Evolutionary conservation across 2,329 filamentous ascomycete genomes (phyloP), one percentile per base, ranked within the genome.

Genomic region (Aspergillus pseudoterreus): DNA sequence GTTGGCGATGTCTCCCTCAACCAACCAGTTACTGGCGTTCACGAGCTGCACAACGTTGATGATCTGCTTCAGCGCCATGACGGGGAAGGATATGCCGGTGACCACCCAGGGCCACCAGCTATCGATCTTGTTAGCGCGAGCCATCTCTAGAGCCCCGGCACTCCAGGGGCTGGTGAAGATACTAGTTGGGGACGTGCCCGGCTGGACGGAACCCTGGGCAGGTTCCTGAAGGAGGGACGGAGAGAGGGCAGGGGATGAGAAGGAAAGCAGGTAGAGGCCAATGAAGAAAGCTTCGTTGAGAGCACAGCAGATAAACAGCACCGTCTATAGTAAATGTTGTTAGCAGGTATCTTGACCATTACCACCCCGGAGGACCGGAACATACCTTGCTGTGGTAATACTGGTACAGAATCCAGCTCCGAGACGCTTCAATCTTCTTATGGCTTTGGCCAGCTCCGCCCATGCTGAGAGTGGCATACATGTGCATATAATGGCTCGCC

Each of bases 281-380:
- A 99, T 96, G 80, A 99, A 99, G 81, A 96, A 99, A 58, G 92
- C 76, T 75, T 99, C 94, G 72, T 99, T 99, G 60, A 95, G 76
- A 52, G 84, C 81, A 78, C 94, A 99, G 74, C 90, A 89, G 56
- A 90, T 74, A 76, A 99, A 99, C 39, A 99, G 81, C 43, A 99
- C 92, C 49, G 79, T 87, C 92, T 96, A 61, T 41, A 30, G 27
- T 30, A 30, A 11, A 15, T 19, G 10, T 43, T 21, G 51, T 61
- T 44, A 54, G 49, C 41, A 49, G n/a, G 6, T 6, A 9, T 15
- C n/a, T 47, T n/a, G n/a, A 46, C 22, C n/a, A 43, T 14, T 33
- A 38, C 5, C 41, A n/a, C 11, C 9, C 38, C 9, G 39, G 50
- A 45, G 48, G 43, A 3, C n/a, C 39, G 54, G n/a, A 47, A 73